Base-by-base conservation (phyloP, 2,329 filamentous ascomycete genomes). In the Paracoccidioides lutzii region DNA sequence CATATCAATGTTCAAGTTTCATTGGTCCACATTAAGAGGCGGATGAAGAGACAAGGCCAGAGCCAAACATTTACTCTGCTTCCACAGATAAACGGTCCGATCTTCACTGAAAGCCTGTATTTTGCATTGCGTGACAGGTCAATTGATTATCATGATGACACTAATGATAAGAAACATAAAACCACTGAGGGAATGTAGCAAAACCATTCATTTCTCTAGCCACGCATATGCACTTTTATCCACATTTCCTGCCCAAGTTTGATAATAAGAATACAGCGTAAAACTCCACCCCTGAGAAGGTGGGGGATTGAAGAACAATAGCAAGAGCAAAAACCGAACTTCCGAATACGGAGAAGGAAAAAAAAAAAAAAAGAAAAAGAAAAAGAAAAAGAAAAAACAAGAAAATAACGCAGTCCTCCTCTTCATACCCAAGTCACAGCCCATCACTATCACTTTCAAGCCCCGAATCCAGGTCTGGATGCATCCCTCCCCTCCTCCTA, bases 391-490 rank as follows among this genome's bases (percentile, higher is more conserved):
- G 15, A 14, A n/a, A 10, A 41, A n/a, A 14, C 5, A 42, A 3
- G n/a, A 42, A 15, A 42, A n/a, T 6, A 37, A 68, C 64, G 56
- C 59, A 59, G 6, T 55, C 5, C 10, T 12, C 52, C 8, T 5
- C 12, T 45, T 37, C 10, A 40, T 53, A 52, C 45, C 40, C 33
- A 49, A 33, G 46, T 52, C 49, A 52, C 10, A 42, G 22, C 49
- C 52, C 44, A 55, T 59, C 56, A 44, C 57, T 58, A 12, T 63
- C 62, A 10, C 59, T 62, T 63, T 71, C 71, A 57, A 68, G 52
- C 59, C 71, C 70, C 57, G 67, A 63, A 62, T 73, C 69, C 5
- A 71, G 63, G 15, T 69, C 67, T 2, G 59, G 61, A 41, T 59
- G 60, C 58, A 4, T 63, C 59, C 4, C 60, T 61, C 14, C 63